These are phyloP conservation scores for Marasmius oreades DNA, from an alignment of 1,284 basidiomycete genomes.

Conservation along the genomic window DNA sequence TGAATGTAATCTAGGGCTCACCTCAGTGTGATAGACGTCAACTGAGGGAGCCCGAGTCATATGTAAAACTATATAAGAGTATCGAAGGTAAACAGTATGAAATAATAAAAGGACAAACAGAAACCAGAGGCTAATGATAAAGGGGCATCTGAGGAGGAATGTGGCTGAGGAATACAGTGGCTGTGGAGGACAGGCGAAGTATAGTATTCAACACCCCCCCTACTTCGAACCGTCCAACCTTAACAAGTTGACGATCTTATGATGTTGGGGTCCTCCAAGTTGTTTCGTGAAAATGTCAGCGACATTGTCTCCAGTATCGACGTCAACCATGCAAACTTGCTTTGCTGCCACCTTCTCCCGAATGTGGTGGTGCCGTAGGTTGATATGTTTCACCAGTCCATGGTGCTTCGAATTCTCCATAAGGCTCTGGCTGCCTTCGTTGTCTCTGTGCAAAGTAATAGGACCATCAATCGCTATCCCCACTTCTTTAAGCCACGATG, in stretches of 20 bases:
- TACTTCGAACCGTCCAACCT: background rate
- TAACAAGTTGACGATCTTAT: conserved; percentile 5
- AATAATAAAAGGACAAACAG: no score
- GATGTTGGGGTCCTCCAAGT: conserved; percentile 4
- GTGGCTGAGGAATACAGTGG: no score
- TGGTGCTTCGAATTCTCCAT: conserved; percentile 22
- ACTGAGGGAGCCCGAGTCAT: no score
- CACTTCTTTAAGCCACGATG: conserved; percentile 19
- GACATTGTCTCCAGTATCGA: conserved; percentile 22
- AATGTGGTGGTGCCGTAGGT: conserved; percentile 27
- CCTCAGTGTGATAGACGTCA: no score
- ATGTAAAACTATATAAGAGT: no score
- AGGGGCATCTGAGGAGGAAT: no score
- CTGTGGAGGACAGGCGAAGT: no score
- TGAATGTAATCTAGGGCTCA: background rate
- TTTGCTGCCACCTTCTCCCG: conserved; percentile 29
- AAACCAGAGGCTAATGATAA: no score
- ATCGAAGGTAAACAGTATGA: no score
- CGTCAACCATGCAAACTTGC: conserved; percentile 16
- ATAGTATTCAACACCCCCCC: no score
- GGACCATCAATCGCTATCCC: background rate
- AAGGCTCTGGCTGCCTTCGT: conserved; percentile 24
- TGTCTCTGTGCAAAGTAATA: conserved; percentile 23
- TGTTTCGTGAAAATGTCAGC: conserved; percentile 29
- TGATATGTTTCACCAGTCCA: conserved; percentile 35